Evolutionary conservation across 257 asterid species (phyloP).

Genomic region (Ehretia macrophylla): DNA sequence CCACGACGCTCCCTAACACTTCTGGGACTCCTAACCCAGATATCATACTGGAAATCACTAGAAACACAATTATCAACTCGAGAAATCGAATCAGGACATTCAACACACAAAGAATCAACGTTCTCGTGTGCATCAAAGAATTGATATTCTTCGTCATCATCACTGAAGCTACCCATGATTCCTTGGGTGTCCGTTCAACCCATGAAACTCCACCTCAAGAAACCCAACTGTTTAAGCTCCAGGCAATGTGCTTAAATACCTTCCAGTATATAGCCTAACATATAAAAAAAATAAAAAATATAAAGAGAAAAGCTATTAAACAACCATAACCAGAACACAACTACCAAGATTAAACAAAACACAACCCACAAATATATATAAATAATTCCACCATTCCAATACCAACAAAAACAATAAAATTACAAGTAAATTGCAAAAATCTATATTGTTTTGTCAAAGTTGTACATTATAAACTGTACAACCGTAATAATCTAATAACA

Average conservation of each 20-base stretch:
- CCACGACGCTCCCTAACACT: slow-evolving; percentile 70
- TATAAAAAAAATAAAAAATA: slow-evolving; percentile 11
- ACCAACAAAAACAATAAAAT: slow-evolving; percentile 31
- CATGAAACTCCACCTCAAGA: slow-evolving; percentile 57
- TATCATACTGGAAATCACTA: slow-evolving; percentile 30
- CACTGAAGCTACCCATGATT: slow-evolving; percentile 62
- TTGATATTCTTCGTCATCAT: slow-evolving; percentile 40
- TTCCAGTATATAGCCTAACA: slow-evolving; percentile 45
- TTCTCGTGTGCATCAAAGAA: slow-evolving; percentile 75
- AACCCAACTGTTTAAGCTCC: slow-evolving; percentile 34
- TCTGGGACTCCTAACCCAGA: slow-evolving; percentile 63
- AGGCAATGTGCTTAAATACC: slow-evolving; percentile 51
- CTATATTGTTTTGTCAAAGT: neutral
- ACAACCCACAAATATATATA: slow-evolving; percentile 33
- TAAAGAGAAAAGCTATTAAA: slow-evolving; percentile 14
- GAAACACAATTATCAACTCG: slow-evolving; percentile 24
- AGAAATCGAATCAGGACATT: slow-evolving; percentile 13
- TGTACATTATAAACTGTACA: neutral
- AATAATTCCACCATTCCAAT: slow-evolving; percentile 22
- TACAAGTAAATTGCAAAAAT: no score
- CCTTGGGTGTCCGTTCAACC: slow-evolving; percentile 44
- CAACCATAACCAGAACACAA: slow-evolving; percentile 39
- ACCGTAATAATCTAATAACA: no score
- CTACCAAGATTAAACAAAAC: slow-evolving; percentile 40
- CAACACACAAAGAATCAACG: slow-evolving; percentile 39